These are phyloP conservation scores for Cordyceps javanica DNA, from an alignment of 2,329 filamentous ascomycete species.

Conservation along the genomic window DNA sequence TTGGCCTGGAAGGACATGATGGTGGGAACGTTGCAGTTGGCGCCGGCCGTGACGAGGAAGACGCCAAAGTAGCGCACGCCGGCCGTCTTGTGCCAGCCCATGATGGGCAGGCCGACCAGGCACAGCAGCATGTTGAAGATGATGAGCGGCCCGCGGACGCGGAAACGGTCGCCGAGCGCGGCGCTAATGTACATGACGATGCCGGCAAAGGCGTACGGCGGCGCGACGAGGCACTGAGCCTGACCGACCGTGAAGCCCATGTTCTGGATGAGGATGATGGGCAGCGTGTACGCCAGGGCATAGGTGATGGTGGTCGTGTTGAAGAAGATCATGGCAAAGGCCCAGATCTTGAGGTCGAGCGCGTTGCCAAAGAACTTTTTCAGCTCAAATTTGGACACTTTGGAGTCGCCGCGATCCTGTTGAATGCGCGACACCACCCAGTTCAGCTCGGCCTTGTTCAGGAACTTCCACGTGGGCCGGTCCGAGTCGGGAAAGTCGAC, in stretches of 20 bases:
- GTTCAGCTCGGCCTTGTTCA: slow-evolving; percentile 42
- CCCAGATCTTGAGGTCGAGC: slow-evolving; percentile 54
- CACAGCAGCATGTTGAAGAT: slow-evolving; percentile 58
- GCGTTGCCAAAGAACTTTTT: slow-evolving; percentile 40
- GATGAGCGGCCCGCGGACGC: slow-evolving; percentile 59
- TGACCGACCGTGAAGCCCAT: slow-evolving; percentile 59
- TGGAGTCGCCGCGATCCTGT: slow-evolving; percentile 51
- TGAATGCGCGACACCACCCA: slow-evolving; percentile 50
- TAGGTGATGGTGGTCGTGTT: slow-evolving; percentile 68
- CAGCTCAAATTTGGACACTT: slow-evolving; percentile 46
- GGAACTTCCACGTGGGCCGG: slow-evolving; percentile 45
- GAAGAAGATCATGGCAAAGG: slow-evolving; percentile 54
- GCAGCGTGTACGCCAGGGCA: slow-evolving; percentile 71
- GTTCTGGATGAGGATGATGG: slow-evolving; percentile 59
- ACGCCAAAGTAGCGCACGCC: slow-evolving; percentile 65
- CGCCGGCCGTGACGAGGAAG: slow-evolving; percentile 69
- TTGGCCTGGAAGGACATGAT: slow-evolving; percentile 78
- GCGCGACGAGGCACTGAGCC: slow-evolving; percentile 66
- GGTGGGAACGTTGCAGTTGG: slow-evolving; percentile 70
- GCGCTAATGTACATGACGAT: slow-evolving; percentile 54
- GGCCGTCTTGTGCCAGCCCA: slow-evolving; percentile 56
- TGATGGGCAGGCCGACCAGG: slow-evolving; percentile 64
- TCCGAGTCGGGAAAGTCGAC: slow-evolving; percentile 59
- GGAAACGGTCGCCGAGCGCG: slow-evolving; percentile 62
- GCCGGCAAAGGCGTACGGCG: slow-evolving; percentile 60